Base-by-base conservation (phyloP, 169 alveolate genomes). In the Toxoplasma gondii region DNA sequence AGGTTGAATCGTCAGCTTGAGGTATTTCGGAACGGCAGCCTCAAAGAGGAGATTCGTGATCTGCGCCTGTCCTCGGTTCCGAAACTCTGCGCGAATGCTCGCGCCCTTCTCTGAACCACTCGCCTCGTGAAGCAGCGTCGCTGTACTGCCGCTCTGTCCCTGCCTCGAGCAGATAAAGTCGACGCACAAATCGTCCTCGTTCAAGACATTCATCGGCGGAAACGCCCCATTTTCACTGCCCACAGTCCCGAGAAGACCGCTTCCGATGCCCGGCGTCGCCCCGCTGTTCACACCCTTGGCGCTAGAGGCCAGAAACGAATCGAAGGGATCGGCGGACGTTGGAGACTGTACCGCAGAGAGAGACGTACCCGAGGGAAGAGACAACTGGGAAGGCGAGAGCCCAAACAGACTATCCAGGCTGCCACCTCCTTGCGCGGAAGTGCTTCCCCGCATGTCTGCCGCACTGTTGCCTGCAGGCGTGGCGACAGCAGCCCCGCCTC, bases 21-120 rank as follows among this genome's bases (percentile, higher is more conserved):
- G 78, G 24, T 91, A 91, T 70, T 91, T 91, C 1, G 93, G 93
- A 7, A 91, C 93, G 9, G 93, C 93, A 22, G 88, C 93, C 69
- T 91, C 93, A 49, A 91, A 91, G 43, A 80, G 78, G 17, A 91
- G 54, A 31, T 91, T 80, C 49, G 58, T n/a, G 24, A 91, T 49
- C 81, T 70, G 88, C 53, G 41, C 70, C 83, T 70, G n/a, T 83
- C 88, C 41, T 24, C 38, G 43, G n/a, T 74, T 49, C 27, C 88
- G 36, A 44, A 91, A 91, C 44, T 91, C 93, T n/a, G 93, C 93
- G 2, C 82, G 74, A 36, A 91, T 91, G 41, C 64, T 36, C 39
- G 67, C 90, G 84, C 84, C 43, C 36, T 69, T 34, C 12, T 36
- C 84, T 36, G 39, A 17, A 22, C 84, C 44, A 9, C n/a, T 22